A percentile compares a stretch with the other conserved stretches of the same genome.
Evolutionary conservation across 345 rosid species (phyloP).

Genomic region (Leavenworthia alabamica): DNA sequence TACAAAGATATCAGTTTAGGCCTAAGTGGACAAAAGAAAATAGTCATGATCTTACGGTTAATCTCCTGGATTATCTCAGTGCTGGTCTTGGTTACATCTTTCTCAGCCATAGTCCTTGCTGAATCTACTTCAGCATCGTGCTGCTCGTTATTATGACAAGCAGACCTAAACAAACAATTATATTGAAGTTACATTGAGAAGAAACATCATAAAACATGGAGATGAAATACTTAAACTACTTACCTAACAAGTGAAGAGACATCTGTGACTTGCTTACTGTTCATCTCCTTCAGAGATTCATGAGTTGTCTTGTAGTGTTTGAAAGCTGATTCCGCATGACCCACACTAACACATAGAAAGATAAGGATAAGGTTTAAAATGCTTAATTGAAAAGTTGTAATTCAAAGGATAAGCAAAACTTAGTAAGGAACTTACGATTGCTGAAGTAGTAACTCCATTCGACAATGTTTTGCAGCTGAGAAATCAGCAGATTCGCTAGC

Average conservation of each 20-base stretch:
- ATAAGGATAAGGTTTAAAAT: conserved; percentile 2
- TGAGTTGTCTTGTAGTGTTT: conserved; percentile 51
- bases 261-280: conserved; percentile 43
- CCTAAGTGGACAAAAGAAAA: background rate
- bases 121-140: conserved; percentile 66
- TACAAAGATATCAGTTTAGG: background rate
- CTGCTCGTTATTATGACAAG: conserved; percentile 53
- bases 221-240: conserved; percentile 1
- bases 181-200: background rate
- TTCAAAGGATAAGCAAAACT: background rate
- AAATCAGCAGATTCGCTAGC: conserved; percentile 61
- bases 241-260: conserved; percentile 53
- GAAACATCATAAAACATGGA: background rate
- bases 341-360: conserved; percentile 43
- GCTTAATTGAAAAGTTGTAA: background rate
- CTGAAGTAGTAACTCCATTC: conserved; percentile 74
- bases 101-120: conserved; percentile 56
- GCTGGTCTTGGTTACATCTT: conserved; percentile 42
- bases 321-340: conserved; percentile 63
- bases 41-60: conserved; percentile 45
- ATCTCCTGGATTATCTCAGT: conserved; percentile 49
- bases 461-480: conserved; percentile 90
- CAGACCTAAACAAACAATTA: conserved; percentile 39
- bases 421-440: conserved; percentile 49
- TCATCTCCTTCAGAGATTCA: conserved; percentile 53